These are phyloP conservation scores for Solanum paucissectum DNA, from an alignment of 257 asterid species.

Conservation along the genomic window DNA sequence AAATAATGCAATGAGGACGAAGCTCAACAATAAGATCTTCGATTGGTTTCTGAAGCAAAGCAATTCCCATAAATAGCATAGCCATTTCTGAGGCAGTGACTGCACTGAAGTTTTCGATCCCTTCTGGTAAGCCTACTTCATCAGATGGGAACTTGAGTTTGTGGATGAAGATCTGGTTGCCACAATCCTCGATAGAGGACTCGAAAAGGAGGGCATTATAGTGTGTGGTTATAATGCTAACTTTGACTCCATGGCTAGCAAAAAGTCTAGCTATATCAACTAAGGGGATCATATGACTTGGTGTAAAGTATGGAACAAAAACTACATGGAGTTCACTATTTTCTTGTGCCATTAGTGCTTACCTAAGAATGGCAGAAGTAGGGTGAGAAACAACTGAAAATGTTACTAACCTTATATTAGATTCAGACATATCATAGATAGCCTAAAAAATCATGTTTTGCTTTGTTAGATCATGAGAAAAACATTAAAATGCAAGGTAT, in stretches of 20 bases:
- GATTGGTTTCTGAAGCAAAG: conserved; percentile 6
- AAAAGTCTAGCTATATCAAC: conserved; percentile 15
- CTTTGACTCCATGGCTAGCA: conserved; percentile 20
- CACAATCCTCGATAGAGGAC: neutral
- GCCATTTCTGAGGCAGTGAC: neutral
- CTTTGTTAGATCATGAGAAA: neutral
- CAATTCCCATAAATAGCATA: neutral
- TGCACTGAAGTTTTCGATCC: conserved; percentile 4
- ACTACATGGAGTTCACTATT: conserved; percentile 5
- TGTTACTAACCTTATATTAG: neutral
- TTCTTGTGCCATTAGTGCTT: neutral
- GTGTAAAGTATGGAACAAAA: conserved; percentile 13
- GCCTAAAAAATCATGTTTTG: neutral
- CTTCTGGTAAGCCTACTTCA: conserved; percentile 19
- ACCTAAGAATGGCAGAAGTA: neutral
- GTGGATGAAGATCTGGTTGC: conserved; percentile 5
- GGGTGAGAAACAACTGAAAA: neutral
- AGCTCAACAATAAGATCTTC: neutral
- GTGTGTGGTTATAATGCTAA: conserved; percentile 13
- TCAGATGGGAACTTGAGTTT: conserved; percentile 8
- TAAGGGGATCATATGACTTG: conserved; percentile 24
- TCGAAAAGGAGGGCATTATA: conserved; percentile 8
- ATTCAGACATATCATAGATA: neutral
- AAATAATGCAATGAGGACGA: conserved; percentile 10
- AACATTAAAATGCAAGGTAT: neutral